Conservation (phyloP, 192 early-diverging fungal species). For the Phlyctochytrium arcticum region DNA sequence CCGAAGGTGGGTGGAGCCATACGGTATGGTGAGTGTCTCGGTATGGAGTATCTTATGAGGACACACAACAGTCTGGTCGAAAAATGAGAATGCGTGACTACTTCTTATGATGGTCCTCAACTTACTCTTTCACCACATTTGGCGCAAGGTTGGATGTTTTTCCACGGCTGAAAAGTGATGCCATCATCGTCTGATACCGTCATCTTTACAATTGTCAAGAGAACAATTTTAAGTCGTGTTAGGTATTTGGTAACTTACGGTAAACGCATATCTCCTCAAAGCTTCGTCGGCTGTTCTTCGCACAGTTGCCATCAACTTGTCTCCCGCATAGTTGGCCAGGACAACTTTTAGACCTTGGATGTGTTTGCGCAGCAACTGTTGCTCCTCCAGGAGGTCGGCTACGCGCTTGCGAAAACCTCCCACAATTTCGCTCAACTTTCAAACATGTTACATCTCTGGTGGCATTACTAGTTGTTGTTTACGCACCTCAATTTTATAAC, state of each 20-base stretch:
- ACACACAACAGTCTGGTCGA: constrained; percentile 37
- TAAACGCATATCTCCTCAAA: constrained; percentile 27
- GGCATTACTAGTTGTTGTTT: neutral
- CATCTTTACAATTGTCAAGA: constrained; percentile 29
- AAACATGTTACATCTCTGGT: constrained; percentile 2
- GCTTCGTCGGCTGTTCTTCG: constrained; percentile 33
- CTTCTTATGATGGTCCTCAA: neutral
- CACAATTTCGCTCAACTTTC: constrained; percentile 30
- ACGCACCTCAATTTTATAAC: constrained; percentile 31
- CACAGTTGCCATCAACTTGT: constrained; percentile 16
- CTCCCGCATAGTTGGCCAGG: constrained; percentile 14
- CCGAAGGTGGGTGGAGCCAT: constrained; percentile 27
- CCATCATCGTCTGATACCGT: constrained; percentile 39
- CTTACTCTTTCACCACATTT: constrained; percentile 47
- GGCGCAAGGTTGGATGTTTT: constrained; percentile 27
- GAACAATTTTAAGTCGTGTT: neutral
- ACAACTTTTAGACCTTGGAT: constrained; percentile 25
- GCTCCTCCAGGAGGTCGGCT: constrained; percentile 38
- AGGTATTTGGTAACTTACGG: constrained; percentile 16
- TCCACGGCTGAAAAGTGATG: constrained; percentile 22
- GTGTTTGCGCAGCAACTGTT: constrained; percentile 29
- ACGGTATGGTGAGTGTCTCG: constrained; percentile 18
- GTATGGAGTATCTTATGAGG: constrained; percentile 32
- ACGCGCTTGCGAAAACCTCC: constrained; percentile 31
- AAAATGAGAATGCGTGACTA: neutral